A percentile compares a stretch with the other conserved stretches of the same genome.
Evolutionary conservation across 2,329 filamentous ascomycete species (phyloP).

Genomic region (Cordyceps farinosa): DNA sequence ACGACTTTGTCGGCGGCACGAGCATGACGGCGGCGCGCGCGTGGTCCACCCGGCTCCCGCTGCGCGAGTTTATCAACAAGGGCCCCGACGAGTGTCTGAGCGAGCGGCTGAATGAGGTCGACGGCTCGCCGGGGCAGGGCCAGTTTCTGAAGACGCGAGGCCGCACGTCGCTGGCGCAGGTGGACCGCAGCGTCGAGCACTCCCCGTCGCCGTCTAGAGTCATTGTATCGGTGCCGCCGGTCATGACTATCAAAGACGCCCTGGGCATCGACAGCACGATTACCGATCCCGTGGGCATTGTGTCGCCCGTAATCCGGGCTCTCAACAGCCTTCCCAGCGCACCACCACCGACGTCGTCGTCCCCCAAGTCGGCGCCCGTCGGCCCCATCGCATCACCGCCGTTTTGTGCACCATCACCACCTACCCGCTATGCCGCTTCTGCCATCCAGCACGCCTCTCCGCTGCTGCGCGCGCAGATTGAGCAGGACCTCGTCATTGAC

Average conservation of each 20-base stretch:
- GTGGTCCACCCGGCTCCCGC: slow-evolving; percentile 49
- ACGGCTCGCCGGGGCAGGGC: slow-evolving; percentile 29
- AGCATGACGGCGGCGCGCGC: slow-evolving; percentile 36
- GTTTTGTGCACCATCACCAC: slow-evolving; percentile 26
- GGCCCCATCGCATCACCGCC: slow-evolving; percentile 25
- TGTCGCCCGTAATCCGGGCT: slow-evolving; percentile 32
- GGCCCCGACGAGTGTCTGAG: slow-evolving; percentile 54
- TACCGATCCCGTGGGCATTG: slow-evolving; percentile 3
- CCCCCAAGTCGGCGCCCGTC: slow-evolving; percentile 27
- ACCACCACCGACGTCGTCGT: slow-evolving; percentile 2
- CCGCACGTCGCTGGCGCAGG: slow-evolving; percentile 25
- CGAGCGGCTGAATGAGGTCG: slow-evolving; percentile 46
- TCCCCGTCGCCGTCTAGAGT: slow-evolving; percentile 8
- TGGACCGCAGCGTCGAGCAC: background rate
- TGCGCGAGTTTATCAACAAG: slow-evolving; percentile 52
- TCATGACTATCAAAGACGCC: slow-evolving; percentile 28
- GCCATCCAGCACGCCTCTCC: slow-evolving; percentile 31
- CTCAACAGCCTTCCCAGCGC: slow-evolving; percentile 23
- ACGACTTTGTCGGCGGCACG: slow-evolving; percentile 42
- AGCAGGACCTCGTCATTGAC: slow-evolving; percentile 38
- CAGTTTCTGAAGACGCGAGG: slow-evolving; percentile 30
- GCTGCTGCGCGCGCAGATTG: slow-evolving; percentile 34
- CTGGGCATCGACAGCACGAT: slow-evolving; percentile 32
- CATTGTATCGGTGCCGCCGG: background rate
- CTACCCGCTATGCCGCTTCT: slow-evolving; percentile 28